Evolutionary conservation across 306 rosid species (phyloP), one percentile per base, ranked within the genome.

Genomic region (Benincasa hispida): DNA sequence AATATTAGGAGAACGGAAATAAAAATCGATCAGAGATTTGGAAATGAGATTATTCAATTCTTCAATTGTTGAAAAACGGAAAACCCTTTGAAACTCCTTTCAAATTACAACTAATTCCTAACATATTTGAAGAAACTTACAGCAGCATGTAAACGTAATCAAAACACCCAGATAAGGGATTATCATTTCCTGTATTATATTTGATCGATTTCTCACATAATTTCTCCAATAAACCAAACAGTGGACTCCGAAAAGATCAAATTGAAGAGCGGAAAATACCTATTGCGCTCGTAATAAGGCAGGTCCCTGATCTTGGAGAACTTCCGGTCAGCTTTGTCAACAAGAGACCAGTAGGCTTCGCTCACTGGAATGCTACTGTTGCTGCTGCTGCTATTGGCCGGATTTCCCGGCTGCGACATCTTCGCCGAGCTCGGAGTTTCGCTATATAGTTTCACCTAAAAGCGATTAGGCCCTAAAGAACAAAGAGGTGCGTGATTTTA

Each of bases 251-350:
- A 28, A 76, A 42, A 27, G 10, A 42, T 27, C 19, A 47, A 77
- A 51, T 77, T 19, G 21, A 76, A 60, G 24, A 59, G 72, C 58
- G 65, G 51, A 65, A 34, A 50, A 50, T 12, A 77, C 80, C 80
- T 77, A 51, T 77, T 63, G 12, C 80, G 80, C 63, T 77, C 75
- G 75, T 77, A 77, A 53, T 51, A 77, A 48, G 80, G 80, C 80
- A 77, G 70, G 75, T 77, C 74, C 58, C 80, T 50, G 74, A 77
- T 77, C 75, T 65, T 77, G 63, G 80, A 77, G 37, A 77, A 65
- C 30, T 77, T 77, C 62, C 58, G 41, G 28, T 77, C 80, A 18
- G 80, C 80, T 65, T 77, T 77, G 56, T 51, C 75, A 51, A 77
- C 65, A 74, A 77, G 41, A 77, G 75, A 48, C 80, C 80, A 77